Base-by-base conservation (phyloP, 164 flowering plant genomes). In the Chloranthus sessilifolius region DNA sequence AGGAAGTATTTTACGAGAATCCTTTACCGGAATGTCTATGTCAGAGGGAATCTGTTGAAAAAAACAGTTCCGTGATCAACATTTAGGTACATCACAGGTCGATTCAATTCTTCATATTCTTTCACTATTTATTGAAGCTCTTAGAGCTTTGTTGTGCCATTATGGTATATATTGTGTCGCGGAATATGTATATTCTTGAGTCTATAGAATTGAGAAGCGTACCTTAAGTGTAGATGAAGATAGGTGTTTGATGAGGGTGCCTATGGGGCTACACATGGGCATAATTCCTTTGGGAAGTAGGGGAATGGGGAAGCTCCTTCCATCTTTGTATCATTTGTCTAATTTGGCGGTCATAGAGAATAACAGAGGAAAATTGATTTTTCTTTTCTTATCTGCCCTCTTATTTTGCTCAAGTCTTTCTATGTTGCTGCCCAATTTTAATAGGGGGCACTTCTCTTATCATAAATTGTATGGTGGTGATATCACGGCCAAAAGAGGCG, bases 21-120 rank as follows among this genome's bases (percentile, higher is more conserved):
- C 99, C 99, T 43, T 61, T 82, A 37, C 99, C 99, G 15, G 99
- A 92, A 41, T 92, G 99, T 61, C 63, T 92, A 56, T 92, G 99
- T 63, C 80, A 56, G 58, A 70, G 47, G 47, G 65, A 71, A 50
- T 11, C 31, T 27, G 16, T 23, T 0, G 31, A 21, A 14, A 31
- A 31, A 41, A 41, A 31, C 40, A 31, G 57, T 31, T 34, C 42
- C 15, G 3, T 41, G 36, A 36, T 24, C 1, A 47, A 17, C 2
- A n/a, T 24, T 28, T 33, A 20, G 38, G 3, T 14, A 4, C 1
- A 27, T 51, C 36, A 5, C 10, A 36, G 31, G 33, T 28, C 9
- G 16, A 42, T 17, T 20, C 7, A 12, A 43, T 34, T 49, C 36
- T 7, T 10, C 40, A n/a, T 48, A 17, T 17, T 33, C 33, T 48